Evolutionary conservation across 495 filamentous ascomycete genomes (phyloP).

Genomic region (Aspergillus haitiensis): DNA sequence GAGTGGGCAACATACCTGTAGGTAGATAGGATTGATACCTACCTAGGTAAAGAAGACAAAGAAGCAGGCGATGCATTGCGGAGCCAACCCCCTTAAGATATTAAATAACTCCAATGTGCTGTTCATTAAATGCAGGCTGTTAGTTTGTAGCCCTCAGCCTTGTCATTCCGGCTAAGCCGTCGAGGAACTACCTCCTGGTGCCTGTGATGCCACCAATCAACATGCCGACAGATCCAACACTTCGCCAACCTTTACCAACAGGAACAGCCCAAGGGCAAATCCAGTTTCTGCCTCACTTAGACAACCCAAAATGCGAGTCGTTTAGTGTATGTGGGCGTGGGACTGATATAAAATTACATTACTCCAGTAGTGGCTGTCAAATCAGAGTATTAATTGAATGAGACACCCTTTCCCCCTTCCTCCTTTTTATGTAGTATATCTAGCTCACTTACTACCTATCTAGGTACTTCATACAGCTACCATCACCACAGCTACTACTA

Average conservation of each 20-base stretch:
- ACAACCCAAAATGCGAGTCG: not conserved
- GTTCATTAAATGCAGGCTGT: not conserved
- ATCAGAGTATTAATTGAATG: not conserved
- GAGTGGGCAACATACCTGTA: slow-evolving; percentile 57
- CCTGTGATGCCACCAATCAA: not conserved
- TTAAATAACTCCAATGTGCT: not conserved
- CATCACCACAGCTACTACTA: no score
- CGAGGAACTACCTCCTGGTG: not conserved
- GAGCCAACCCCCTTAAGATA: not conserved
- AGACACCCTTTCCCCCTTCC: no score
- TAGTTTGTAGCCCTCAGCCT: not conserved
- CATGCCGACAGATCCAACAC: not conserved
- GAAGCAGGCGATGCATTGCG: not conserved
- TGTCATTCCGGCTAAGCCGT: not conserved
- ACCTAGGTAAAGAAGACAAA: not conserved
- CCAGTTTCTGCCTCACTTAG: not conserved
- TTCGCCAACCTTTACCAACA: not conserved
- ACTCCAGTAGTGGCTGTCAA: not conserved
- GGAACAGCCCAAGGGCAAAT: not conserved
- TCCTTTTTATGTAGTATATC: no score
- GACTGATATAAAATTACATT: not conserved
- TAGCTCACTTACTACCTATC: no score
- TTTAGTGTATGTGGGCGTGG: not conserved
- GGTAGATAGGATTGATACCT: not conserved
- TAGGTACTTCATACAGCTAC: no score